Base-by-base conservation (phyloP, 371 early-diverging fungal species). In the Mucor ambiguus region DNA sequence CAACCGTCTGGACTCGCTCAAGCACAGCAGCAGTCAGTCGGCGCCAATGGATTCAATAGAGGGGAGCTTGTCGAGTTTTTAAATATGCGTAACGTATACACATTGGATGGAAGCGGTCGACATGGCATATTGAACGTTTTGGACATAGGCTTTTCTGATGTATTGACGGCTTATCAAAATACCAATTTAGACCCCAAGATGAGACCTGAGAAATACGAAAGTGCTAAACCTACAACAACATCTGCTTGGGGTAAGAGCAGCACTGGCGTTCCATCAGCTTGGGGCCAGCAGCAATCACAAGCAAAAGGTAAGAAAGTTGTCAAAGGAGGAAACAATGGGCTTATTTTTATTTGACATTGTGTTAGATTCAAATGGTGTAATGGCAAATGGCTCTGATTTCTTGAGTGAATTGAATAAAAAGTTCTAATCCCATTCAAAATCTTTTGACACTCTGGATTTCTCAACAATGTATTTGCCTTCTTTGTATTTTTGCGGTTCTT, bases 401-500 rank as follows among this genome's bases (percentile, higher is more conserved):
- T 38, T 69, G 12, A 46, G 48, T 20, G 73, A 72, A 48, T 35
- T 69, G 41, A 52, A 52, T 52, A 52, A 52, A 52, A 52, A 52
- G 24, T 28, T 52, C 52, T 56, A 56, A 24, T 54, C 55, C 84
- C 80, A 84, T 24, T 67, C 37, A 60, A 76, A 80, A 46, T 82
- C 85, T 58, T 84, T 84, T 33, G 75, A 62, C 28, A 81, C 79
- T 68, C 61, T 81, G 38, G 75, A 66, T 56, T 85, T 85, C 60
- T 87, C 90, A 22, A 92, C 78, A 63, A 92, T 88, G 62, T 79
- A 90, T 74, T 84, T 86, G 18, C 93, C 93, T 63, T 90, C 90
- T 64, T 92, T 92, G 79, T 92, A 92, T 66, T 86, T 87, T 78
- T 92, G 90, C 16, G 81, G 75, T 26, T 85, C 84, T 63, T 90